Base-by-base conservation (phyloP, 169 alveolate genomes). In the Cryptosporidium baileyi region DNA sequence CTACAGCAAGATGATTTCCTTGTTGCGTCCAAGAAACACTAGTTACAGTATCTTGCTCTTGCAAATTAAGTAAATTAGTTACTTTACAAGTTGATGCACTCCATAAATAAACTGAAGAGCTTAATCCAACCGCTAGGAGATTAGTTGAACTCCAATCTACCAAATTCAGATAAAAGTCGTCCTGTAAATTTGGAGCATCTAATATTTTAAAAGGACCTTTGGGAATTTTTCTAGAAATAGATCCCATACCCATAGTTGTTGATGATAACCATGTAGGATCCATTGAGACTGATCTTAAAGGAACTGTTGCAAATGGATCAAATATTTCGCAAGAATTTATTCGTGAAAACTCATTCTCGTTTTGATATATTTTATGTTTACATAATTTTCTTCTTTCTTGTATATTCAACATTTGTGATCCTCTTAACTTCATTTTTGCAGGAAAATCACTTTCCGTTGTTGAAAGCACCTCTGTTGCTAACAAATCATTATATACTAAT, bases 181-280 rank as follows among this genome's bases (percentile, higher is more conserved):
- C 98, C 67, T 94, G 93, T 34, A 97, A 90, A 67, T 95, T 82
- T 0, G 99, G 99, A 0, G 97, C 98, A 45, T 94, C 96, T 7
- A 95, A 91, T 0, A 93, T 95, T 82, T 94, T 95, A 81, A 47
- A 81, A 90, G 92, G 89, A 15, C 88, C 88, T 28, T 80, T 89
- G 51, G 80, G 60, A 11, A 82, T 61, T 36, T 65, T 60, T 61
- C 91, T 82, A 13, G 85, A 74, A 38, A 74, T 59, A 11, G 85
- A 49, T 2, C 57, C 67, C 60, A 74, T 74, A 13, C 85, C 85
- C 57, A 54, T 57, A 34, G 43, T 54, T 22, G 85, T 19, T 4
- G 65, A 54, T n/a, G 85, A 74, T 6, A 74, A 41, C 65, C 65
- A 74, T 36, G 67, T 38, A 2, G 85, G 85, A n/a, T 74, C 85